These are phyloP conservation scores for Globisporangium barbulae DNA, from an alignment of 352 stramenopile genomes.

Conservation along the genomic window DNA sequence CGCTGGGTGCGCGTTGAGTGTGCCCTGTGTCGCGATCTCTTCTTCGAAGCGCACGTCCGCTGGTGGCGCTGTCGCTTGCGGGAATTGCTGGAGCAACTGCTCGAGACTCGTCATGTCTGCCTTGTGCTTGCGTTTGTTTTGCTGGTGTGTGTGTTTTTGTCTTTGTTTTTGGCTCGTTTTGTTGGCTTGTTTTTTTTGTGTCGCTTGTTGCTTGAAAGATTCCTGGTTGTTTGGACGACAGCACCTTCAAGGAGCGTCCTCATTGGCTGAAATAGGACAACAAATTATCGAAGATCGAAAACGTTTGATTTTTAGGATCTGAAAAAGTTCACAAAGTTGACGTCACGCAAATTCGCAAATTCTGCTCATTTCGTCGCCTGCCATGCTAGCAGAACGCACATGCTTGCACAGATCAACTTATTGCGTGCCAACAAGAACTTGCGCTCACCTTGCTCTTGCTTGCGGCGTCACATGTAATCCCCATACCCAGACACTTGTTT, in stretches of 20 bases:
- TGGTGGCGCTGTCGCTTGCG: background rate
- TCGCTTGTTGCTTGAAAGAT: conserved; percentile 4
- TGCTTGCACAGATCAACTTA: no score
- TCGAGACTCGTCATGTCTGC: conserved; percentile 16
- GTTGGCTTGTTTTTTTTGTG: background rate
- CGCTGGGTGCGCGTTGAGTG: background rate
- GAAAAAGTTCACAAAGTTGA: background rate
- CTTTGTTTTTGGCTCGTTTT: background rate
- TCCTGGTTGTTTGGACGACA: conserved; percentile 3
- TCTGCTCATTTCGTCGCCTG: background rate
- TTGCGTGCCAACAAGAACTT: background rate
- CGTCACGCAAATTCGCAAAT: background rate
- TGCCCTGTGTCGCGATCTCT: background rate
- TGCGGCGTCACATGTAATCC: no score
- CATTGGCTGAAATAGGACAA: background rate
- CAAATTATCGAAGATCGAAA: background rate
- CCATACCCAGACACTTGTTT: background rate
- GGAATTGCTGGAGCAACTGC: conserved; percentile 9
- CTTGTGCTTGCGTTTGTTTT: background rate
- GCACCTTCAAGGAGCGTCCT: background rate
- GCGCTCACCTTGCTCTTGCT: no score
- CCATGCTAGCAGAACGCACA: background rate
- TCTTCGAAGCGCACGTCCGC: background rate
- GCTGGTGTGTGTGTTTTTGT: background rate
- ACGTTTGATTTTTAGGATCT: background rate